Base-by-base conservation (phyloP, 306 rosid species). In the Bauhinia variegata region DNA sequence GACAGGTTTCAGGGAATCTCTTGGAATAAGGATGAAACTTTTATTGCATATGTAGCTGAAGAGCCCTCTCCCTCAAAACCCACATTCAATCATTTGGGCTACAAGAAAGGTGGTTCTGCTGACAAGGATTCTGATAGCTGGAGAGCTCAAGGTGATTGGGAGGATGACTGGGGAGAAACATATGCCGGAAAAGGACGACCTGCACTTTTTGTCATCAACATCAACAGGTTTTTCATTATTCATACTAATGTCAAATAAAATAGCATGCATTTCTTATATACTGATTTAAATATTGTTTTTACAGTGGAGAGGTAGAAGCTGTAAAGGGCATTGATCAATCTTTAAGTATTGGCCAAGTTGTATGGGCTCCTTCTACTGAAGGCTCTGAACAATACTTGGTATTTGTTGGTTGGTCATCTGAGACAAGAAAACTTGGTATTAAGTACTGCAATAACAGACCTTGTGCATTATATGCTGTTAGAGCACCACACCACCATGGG, bases 1-100 rank as follows among this genome's bases (percentile, higher is more conserved):
- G n/a, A n/a, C n/a, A n/a, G 98, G 98, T 89, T 93, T 85, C 87
- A 89, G 85, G 97, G 97, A 41, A 83, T 93, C 68, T 88, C 98
- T 68, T 89, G 98, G 97, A 89, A 76, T 69, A 77, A 70, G 16
- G 85, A 86, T 70, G 98, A 93, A 74, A 87, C 91, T 54, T 72
- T 14, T 32, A 75, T 93, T 77, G 90, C 97, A 37, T 93, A 93
- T 83, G 90, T 84, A 65, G 98, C 98, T 49, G 97, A 93, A 74
- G 91, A 84, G 73, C 91, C 97, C 7, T 70, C 89, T 68, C 89
- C 91, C 63, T 63, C 79, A 58, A 93, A 93, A 77, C 97, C 97
- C 14, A 62, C 85, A n/a, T 93, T 93, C 84, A 78, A 71, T 80
- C 84, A 65, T 63, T 73, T 33, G 73, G 97, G 95, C 47, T 86